phyloP scores from a whole-genome alignment of 2,329 filamentous ascomycete genomes.

The Diaporthe sp. region DNA sequence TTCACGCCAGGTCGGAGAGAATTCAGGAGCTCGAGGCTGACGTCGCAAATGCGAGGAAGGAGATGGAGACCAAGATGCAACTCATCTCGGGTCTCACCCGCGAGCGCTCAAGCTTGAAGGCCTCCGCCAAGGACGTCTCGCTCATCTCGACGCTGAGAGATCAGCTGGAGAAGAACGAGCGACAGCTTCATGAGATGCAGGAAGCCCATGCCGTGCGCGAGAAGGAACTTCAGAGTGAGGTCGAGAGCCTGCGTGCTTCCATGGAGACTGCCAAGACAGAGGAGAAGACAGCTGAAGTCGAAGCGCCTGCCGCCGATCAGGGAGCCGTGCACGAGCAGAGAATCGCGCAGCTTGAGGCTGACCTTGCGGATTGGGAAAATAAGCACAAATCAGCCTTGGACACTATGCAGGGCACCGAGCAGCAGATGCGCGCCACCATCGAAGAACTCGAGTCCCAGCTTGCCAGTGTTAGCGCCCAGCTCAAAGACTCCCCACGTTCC shows the following conservation, averaged over 20 bases:
- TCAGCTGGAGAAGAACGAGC: slow-evolving; percentile 89
- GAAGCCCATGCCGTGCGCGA: slow-evolving; percentile 81
- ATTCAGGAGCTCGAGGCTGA: slow-evolving; percentile 92
- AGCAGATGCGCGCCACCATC: slow-evolving; percentile 78
- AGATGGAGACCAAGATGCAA: slow-evolving; percentile 97
- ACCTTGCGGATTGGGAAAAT: slow-evolving; percentile 79
- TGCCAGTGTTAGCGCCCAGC: slow-evolving; percentile 31
- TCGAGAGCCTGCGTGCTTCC: slow-evolving; percentile 75
- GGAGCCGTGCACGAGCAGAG: slow-evolving; percentile 64
- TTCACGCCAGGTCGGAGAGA: slow-evolving; percentile 87
- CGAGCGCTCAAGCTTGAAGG: slow-evolving; percentile 90
- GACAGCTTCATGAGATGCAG: slow-evolving; percentile 80
- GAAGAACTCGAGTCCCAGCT: slow-evolving; percentile 75
- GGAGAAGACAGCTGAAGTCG: slow-evolving; percentile 45
- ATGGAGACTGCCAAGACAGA: slow-evolving; percentile 47
- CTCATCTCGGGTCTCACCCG: slow-evolving; percentile 95
- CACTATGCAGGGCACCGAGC: slow-evolving; percentile 79
- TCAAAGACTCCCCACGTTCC: slow-evolving; percentile 24
- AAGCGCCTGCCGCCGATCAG: slow-evolving; percentile 43
- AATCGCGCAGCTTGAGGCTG: slow-evolving; percentile 76
- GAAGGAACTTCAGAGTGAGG: slow-evolving; percentile 77
- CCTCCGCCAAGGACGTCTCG: slow-evolving; percentile 88
- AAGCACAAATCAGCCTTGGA: slow-evolving; percentile 81
- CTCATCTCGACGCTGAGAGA: slow-evolving; percentile 89
- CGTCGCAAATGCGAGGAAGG: slow-evolving; percentile 85